phyloP scores from a whole-genome alignment of 2,329 filamentous ascomycete genomes.

The Uncinocarpus reesii region DNA sequence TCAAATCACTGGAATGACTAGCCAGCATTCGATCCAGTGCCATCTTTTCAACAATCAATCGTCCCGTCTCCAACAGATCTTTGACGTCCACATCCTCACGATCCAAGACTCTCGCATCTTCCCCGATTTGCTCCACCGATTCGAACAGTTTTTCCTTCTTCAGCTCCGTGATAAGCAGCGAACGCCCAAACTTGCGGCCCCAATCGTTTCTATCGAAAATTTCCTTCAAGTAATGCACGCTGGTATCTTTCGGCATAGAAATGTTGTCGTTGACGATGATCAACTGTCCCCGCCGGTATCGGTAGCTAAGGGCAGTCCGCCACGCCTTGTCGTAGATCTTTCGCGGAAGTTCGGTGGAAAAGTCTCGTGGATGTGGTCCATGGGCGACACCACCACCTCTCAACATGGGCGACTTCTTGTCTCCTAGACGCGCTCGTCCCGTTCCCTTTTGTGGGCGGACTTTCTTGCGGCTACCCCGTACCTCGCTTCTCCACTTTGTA shows the following conservation, averaged over 20 bases:
- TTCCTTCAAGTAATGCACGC: constrained; percentile 52
- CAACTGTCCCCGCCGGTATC: constrained; percentile 77
- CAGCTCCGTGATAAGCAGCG: constrained; percentile 60
- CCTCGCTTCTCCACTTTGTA: constrained; percentile 70
- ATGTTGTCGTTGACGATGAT: constrained; percentile 76
- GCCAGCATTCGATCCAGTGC: constrained; percentile 67
- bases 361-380: constrained; percentile 88
- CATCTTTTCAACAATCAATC: constrained; percentile 73
- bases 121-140: constrained; percentile 53
- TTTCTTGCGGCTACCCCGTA: constrained; percentile 75
- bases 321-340: constrained; percentile 95
- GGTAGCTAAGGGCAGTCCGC: constrained; percentile 86
- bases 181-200: constrained; percentile 57
- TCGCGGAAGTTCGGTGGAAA: constrained; percentile 66
- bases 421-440: constrained; percentile 67
- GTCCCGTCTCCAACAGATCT: constrained; percentile 74
- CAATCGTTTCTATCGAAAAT: constrained; percentile 62
- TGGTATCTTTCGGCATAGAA: constrained; percentile 44
- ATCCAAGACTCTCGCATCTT: constrained; percentile 59
- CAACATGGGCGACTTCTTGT: constrained; percentile 69
- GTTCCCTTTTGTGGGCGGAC: constrained; percentile 77
- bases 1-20: constrained; percentile 46
- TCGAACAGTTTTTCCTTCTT: constrained; percentile 54
- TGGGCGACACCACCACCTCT: constrained; percentile 78
- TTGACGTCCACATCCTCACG: constrained; percentile 87